These are phyloP conservation scores for Pyracantha coccinea DNA, from an alignment of 331 rosid species.

Conservation along the genomic window DNA sequence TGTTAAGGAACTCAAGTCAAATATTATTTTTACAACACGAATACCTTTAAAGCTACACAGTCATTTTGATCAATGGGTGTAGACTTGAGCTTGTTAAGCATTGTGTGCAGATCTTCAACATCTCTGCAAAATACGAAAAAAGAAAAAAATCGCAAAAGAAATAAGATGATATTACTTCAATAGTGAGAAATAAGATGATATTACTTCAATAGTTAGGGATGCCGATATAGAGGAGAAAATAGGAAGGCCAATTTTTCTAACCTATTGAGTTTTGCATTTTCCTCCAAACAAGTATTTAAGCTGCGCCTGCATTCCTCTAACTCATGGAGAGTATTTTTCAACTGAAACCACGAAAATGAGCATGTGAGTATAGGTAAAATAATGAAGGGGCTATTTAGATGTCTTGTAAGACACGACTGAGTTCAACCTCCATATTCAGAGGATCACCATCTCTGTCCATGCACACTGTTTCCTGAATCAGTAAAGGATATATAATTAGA, in stretches of 20 bases:
- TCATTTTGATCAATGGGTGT: constrained; percentile 14
- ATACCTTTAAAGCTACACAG: constrained; percentile 40
- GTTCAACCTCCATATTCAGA: constrained; percentile 39
- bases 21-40: constrained; percentile 4
- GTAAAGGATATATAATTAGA: neutral
- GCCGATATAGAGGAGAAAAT: neutral
- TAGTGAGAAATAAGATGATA: too few relatives aligned
- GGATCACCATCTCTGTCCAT: constrained; percentile 30
- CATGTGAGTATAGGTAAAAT: constrained; percentile 12
- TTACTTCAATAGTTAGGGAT: constrained; percentile 10
- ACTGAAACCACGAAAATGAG: constrained; percentile 35
- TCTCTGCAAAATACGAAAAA: constrained; percentile 45
- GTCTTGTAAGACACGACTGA: constrained; percentile 4
- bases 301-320: constrained; percentile 64
- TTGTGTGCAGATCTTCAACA: constrained; percentile 41
- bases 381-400: neutral
- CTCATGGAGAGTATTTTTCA: constrained; percentile 43
- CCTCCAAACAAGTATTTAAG: constrained; percentile 74
- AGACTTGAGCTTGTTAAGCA: constrained; percentile 25
- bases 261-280: constrained; percentile 79
- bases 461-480: constrained; percentile 37
- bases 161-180: neutral
- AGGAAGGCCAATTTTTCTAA: constrained; percentile 19
- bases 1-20: neutral
- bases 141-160: neutral